These are phyloP conservation scores for Crotalaria pallida DNA, from an alignment of 306 rosid genomes.

Conservation along the genomic window DNA sequence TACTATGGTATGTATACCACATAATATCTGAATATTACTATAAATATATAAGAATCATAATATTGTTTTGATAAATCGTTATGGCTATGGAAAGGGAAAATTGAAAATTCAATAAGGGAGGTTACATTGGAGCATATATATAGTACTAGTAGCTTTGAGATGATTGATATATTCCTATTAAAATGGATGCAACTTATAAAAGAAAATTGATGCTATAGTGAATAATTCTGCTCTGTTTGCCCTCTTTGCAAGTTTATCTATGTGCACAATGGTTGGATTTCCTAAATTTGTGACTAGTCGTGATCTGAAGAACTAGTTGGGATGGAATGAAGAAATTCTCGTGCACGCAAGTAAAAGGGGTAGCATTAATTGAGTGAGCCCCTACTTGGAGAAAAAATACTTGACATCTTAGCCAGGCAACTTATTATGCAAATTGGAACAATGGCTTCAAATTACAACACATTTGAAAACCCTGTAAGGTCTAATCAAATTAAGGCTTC, in stretches of 20 bases:
- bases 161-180: background rate
- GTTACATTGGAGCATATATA: background rate
- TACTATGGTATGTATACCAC: background rate
- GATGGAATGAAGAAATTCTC: background rate
- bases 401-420: background rate
- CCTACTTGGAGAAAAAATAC: background rate
- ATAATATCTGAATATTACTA: no score
- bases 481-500: constrained; percentile 1
- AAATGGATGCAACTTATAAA: background rate
- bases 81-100: background rate
- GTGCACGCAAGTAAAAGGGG: background rate
- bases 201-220: background rate
- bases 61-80: no score
- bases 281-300: background rate
- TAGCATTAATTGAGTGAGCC: background rate
- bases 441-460: background rate
- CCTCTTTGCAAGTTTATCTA: background rate
- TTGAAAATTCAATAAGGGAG: background rate
- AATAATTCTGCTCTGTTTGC: background rate
- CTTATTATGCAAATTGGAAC: background rate
- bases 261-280: background rate
- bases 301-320: background rate
- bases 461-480: background rate
- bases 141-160: background rate
- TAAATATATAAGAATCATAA: no score